A percentile compares a stretch with the other conserved stretches of the same genome.
These are phyloP conservation scores for Epicoccum sorghinum DNA, from an alignment of 2,329 filamentous ascomycete species.

Conservation along the genomic window DNA sequence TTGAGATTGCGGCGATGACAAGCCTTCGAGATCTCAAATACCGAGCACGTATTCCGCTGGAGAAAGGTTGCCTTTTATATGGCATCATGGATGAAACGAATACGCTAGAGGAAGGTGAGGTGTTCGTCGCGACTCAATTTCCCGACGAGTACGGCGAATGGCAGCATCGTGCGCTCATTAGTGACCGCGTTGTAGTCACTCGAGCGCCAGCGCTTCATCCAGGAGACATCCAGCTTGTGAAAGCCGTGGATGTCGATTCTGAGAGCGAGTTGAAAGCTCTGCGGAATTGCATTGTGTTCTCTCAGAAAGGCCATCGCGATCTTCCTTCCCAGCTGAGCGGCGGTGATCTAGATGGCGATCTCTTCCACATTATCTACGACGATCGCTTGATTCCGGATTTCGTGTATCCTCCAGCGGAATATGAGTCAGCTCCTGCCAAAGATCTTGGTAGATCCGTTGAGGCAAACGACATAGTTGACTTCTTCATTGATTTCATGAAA, in stretches of 20 bases:
- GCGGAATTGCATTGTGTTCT: conserved; percentile 80
- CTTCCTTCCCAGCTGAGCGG: conserved; percentile 79
- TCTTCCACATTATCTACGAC: conserved; percentile 83
- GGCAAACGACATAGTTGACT: conserved; percentile 72
- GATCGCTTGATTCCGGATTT: conserved; percentile 52
- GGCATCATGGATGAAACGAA: conserved; percentile 85
- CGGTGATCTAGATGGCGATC: conserved; percentile 83
- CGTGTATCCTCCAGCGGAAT: conserved; percentile 65
- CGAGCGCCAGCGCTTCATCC: conserved; percentile 83
- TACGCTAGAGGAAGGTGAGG: conserved; percentile 67
- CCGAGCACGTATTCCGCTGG: conserved; percentile 74
- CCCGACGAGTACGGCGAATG: conserved; percentile 32
- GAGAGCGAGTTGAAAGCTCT: conserved; percentile 67
- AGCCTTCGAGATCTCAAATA: conserved; percentile 79
- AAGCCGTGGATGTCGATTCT: conserved; percentile 63
- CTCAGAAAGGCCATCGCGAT: conserved; percentile 71
- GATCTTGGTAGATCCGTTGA: conserved; percentile 67
- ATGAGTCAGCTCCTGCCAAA: conserved; percentile 63
- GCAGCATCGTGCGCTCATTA: conserved; percentile 19
- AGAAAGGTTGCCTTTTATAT: conserved; percentile 75
- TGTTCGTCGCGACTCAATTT: conserved; percentile 67
- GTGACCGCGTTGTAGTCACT: conserved; percentile 66
- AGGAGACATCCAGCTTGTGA: conserved; percentile 74
- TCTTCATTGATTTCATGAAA: conserved; percentile 69
- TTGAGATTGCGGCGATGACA: conserved; percentile 73